A percentile compares a stretch with the other conserved stretches of the same genome.
These are phyloP conservation scores for Rhododendron henanense DNA, from an alignment of 148 eudicot genomes.

Conservation along the genomic window DNA sequence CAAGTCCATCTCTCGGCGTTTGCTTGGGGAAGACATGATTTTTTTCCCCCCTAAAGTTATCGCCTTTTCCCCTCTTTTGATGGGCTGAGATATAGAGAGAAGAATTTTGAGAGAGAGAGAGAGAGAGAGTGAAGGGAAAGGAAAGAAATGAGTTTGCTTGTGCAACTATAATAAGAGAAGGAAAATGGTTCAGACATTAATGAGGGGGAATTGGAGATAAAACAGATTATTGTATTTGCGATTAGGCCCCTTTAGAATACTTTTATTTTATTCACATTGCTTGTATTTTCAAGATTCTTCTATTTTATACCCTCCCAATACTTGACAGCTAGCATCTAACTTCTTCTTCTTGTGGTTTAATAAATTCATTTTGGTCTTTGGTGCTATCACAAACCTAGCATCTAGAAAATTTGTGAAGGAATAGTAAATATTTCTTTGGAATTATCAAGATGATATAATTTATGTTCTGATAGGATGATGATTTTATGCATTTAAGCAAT, in stretches of 20 bases:
- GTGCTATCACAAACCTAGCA: neutral
- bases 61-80: neutral
- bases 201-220: conserved; percentile 21
- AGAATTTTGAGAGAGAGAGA: neutral
- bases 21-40: conserved; percentile 96
- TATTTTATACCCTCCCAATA: neutral
- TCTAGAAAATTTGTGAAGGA: neutral
- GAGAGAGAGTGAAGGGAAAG: conserved; percentile 10
- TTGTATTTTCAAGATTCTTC: conserved; percentile 9
- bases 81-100: conserved; percentile 1
- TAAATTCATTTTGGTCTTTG: neutral
- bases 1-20: conserved; percentile 93
- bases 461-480: neutral
- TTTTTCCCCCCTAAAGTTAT: neutral
- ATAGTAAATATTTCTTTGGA: neutral
- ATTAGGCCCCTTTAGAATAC: conserved; percentile 7
- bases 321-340: neutral
- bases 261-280: neutral
- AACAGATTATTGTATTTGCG: neutral
- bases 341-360: neutral
- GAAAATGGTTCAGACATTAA: conserved; percentile 21
- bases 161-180: conserved; percentile 6
- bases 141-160: conserved; percentile 27
- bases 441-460: neutral
- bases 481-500: neutral